Conservation (phyloP, 163 green algal species). For the Scenedesmus sp. region DNA sequence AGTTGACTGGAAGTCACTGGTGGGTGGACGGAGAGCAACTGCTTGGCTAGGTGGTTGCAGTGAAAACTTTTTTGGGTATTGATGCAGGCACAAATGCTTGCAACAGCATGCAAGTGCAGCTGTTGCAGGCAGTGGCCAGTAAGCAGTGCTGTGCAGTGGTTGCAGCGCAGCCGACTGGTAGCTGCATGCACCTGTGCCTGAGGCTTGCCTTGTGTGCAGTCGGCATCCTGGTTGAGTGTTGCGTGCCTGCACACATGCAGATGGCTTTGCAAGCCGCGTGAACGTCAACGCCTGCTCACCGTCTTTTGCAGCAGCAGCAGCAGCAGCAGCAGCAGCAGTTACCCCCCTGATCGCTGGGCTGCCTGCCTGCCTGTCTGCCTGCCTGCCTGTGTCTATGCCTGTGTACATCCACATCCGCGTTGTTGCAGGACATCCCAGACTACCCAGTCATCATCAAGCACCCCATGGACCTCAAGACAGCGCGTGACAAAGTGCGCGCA, state of each 20-base stretch:
- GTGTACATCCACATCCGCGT: no score
- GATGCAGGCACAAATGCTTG: not conserved
- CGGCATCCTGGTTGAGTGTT: no score
- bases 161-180: not conserved
- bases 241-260: no score
- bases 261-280: no score
- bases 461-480: slow-evolving; percentile 42
- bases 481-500: not conserved
- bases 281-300: no score
- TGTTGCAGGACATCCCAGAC: slow-evolving; percentile 31
- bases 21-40: slow-evolving; percentile 1
- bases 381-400: not conserved
- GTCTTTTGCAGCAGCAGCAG: no score
- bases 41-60: not conserved
- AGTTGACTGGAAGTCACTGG: slow-evolving; percentile 26
- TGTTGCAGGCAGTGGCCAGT: not conserved
- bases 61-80: not conserved
- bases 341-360: not conserved
- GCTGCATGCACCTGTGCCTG: no score
- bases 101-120: not conserved
- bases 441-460: slow-evolving; percentile 41
- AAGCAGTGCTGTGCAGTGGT: not conserved
- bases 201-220: no score
- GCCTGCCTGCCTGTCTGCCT: no score
- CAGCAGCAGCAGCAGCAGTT: not conserved